phyloP scores from a whole-genome alignment of 306 rosid species.

The Sicyos edulis region DNA sequence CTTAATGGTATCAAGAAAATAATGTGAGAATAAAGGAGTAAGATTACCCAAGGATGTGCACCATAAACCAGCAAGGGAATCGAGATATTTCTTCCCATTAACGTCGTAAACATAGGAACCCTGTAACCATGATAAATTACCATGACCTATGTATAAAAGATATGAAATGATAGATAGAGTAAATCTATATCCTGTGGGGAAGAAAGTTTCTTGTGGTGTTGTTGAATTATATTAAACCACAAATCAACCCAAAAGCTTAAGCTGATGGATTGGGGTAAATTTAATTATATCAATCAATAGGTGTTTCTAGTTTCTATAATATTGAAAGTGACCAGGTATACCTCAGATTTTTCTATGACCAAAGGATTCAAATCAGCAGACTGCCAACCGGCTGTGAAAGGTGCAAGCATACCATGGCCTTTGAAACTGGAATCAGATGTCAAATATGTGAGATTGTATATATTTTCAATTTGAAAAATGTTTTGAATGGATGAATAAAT shows the following conservation, averaged over 20 bases:
- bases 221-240: no score
- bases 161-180: not conserved
- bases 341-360: not conserved
- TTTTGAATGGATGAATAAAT: not conserved
- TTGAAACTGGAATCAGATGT: slow-evolving; percentile 43
- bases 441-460: slow-evolving; percentile 15
- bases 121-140: slow-evolving; percentile 39
- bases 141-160: not conserved
- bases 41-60: slow-evolving; percentile 61
- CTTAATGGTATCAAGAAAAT: slow-evolving; percentile 5
- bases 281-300: no score
- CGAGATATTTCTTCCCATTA: slow-evolving; percentile 84
- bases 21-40: not conserved
- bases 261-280: no score
- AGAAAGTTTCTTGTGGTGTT: not conserved
- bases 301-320: not conserved
- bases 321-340: slow-evolving; percentile 1
- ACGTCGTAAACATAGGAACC: slow-evolving; percentile 85
- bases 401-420: slow-evolving; percentile 96
- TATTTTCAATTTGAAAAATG: not conserved
- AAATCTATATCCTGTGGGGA: not conserved
- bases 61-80: slow-evolving; percentile 93
- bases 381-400: slow-evolving; percentile 91
- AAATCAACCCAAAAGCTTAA: no score
- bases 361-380: not conserved